phyloP scores from a whole-genome alignment of 164 flowering plant genomes.

The Protea cynaroides region DNA sequence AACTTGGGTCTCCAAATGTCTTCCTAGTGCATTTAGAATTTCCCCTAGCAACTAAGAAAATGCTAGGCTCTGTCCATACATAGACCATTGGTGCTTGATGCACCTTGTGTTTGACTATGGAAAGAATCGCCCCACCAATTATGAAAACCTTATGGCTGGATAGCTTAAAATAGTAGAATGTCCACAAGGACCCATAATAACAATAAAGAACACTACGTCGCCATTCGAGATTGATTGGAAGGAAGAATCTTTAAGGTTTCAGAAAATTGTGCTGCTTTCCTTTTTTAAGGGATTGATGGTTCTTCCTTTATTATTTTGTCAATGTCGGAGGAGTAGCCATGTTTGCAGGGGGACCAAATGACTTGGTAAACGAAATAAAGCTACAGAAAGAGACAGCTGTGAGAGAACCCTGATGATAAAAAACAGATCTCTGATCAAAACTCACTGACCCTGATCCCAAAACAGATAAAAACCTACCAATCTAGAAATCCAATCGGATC shows the following conservation, averaged over 20 bases:
- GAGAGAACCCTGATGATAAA: no score
- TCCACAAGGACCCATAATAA: slow-evolving; percentile 62
- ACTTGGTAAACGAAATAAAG: slow-evolving; percentile 6
- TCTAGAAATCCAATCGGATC: no score
- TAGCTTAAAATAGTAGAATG: slow-evolving; percentile 46
- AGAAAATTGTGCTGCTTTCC: slow-evolving; percentile 26
- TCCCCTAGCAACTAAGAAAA: slow-evolving; percentile 42
- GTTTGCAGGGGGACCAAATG: slow-evolving; percentile 1
- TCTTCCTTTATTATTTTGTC: slow-evolving; percentile 16
- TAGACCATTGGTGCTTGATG: slow-evolving; percentile 52
- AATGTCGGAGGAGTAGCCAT: slow-evolving; percentile 21
- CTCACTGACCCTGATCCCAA: no score
- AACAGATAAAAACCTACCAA: no score
- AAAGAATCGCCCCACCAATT: slow-evolving; percentile 18
- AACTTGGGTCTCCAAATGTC: slow-evolving; percentile 64
- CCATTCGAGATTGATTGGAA: slow-evolving; percentile 53
- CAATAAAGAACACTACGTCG: slow-evolving; percentile 69
- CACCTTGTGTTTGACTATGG: slow-evolving; percentile 41
- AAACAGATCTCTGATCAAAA: no score
- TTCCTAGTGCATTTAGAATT: slow-evolving; percentile 28
- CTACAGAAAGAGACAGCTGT: no score
- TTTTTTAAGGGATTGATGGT: slow-evolving; percentile 17
- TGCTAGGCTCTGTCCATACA: slow-evolving; percentile 45
- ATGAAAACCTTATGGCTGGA: slow-evolving; percentile 18
- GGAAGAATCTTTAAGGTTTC: slow-evolving; percentile 28